Conservation (phyloP, 2,329 filamentous ascomycete species). For the Trichoderma sp. region DNA sequence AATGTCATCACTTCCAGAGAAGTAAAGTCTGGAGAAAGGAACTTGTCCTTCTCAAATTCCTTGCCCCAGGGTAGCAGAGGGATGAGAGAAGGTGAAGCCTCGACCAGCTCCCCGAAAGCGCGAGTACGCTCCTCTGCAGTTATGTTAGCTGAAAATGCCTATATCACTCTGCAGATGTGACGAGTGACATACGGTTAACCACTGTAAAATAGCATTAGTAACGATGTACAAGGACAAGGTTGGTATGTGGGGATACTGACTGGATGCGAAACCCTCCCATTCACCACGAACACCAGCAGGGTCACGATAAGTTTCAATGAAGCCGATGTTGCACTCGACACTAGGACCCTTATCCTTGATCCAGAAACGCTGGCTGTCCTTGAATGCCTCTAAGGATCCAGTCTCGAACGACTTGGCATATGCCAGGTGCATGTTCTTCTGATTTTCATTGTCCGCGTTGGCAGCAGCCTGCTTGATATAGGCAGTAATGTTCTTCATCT, state of each 20-base stretch:
- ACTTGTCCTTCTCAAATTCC: constrained; percentile 95
- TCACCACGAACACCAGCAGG: constrained; percentile 78
- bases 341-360: constrained; percentile 78
- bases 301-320: constrained; percentile 83
- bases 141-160: background rate
- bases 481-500: constrained; percentile 68
- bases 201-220: constrained; percentile 37
- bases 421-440: constrained; percentile 69
- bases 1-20: constrained; percentile 90
- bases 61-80: constrained; percentile 83
- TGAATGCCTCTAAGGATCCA: constrained; percentile 74
- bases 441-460: constrained; percentile 69
- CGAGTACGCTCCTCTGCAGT: constrained; percentile 70
- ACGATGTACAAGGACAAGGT: background rate
- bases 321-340: constrained; percentile 79
- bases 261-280: constrained; percentile 81
- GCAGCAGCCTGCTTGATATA: constrained; percentile 67
- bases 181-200: constrained; percentile 61
- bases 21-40: constrained; percentile 93
- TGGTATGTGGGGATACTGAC: constrained; percentile 26
- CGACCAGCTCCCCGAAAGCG: constrained; percentile 82
- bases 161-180: background rate
- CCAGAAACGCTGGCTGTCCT: constrained; percentile 78
- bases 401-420: constrained; percentile 73
- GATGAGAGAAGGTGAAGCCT: constrained; percentile 77